A percentile compares a stretch with the other conserved stretches of the same genome.
Conservation (phyloP, 2,329 filamentous ascomycete species). For the Neofusicoccum laricinum region DNA sequence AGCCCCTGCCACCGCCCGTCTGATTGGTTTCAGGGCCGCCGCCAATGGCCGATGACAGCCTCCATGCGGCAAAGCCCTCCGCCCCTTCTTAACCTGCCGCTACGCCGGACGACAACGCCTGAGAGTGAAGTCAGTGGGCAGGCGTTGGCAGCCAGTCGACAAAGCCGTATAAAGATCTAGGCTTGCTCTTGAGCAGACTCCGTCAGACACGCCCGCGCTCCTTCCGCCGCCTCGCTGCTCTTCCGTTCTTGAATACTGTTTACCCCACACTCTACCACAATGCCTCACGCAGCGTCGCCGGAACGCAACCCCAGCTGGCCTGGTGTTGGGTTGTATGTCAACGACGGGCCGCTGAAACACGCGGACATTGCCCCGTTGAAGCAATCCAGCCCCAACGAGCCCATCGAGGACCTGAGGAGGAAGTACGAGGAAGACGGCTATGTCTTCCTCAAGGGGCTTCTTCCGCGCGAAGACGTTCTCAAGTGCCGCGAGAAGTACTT, state of each 20-base stretch:
- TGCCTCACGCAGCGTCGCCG: constrained; percentile 33
- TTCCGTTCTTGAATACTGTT: neutral
- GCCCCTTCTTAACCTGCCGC: neutral
- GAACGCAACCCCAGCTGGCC: constrained; percentile 25
- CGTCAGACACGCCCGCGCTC: neutral
- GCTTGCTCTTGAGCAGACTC: neutral
- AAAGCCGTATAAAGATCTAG: neutral
- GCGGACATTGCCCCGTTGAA: constrained; percentile 43
- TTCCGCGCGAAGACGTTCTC: constrained; percentile 54
- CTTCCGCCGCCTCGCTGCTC: neutral
- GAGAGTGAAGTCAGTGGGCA: neutral
- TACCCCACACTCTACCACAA: constrained; percentile 17
- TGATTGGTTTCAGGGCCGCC: neutral
- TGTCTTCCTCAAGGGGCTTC: constrained; percentile 53
- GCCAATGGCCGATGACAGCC: neutral
- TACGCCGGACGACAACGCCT: neutral
- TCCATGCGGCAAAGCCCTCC: neutral
- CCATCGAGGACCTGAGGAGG: constrained; percentile 47
- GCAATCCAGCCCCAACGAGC: constrained; percentile 43
- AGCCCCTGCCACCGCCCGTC: neutral
- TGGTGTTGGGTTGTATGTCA: constrained; percentile 39
- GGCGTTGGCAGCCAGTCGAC: neutral
- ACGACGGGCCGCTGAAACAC: constrained; percentile 46
- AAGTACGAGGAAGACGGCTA: constrained; percentile 53
- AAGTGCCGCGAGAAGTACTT: constrained; percentile 54